Evolutionary conservation across 2,329 filamentous ascomycete genomes (phyloP).

Genomic region (Arthrinium puccinioides): DNA sequence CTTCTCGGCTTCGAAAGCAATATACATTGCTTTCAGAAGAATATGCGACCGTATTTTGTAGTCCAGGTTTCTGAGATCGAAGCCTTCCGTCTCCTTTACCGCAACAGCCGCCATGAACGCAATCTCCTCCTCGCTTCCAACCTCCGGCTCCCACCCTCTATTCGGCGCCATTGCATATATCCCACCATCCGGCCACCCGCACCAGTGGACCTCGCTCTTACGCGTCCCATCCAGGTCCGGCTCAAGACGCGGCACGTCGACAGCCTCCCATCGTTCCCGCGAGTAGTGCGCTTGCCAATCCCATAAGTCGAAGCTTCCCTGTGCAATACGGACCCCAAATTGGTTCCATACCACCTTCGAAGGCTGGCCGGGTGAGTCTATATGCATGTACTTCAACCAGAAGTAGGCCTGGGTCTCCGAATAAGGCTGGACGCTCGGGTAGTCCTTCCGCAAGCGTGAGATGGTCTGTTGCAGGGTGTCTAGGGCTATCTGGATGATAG

Average conservation of each 20-base stretch:
- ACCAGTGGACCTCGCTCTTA: background rate
- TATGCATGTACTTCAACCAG: background rate
- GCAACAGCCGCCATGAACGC: slow-evolving; percentile 10
- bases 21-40: slow-evolving; percentile 7
- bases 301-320: background rate
- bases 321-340: background rate
- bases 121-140: slow-evolving; percentile 12
- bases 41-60: slow-evolving; percentile 10
- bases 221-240: background rate
- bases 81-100: slow-evolving; percentile 7
- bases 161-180: background rate
- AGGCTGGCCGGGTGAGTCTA: background rate
- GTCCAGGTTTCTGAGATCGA: slow-evolving; percentile 4
- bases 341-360: background rate
- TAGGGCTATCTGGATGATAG: background rate
- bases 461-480: background rate
- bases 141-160: slow-evolving; percentile 10
- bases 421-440: background rate
- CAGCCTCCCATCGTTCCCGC: background rate
- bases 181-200: slow-evolving; percentile 1
- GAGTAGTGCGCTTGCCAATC: background rate
- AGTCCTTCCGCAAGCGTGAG: background rate
- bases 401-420: background rate
- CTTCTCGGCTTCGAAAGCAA: slow-evolving; percentile 4
- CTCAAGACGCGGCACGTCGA: background rate